Conservation (phyloP, 495 filamentous ascomycete species). For the Neurospora sp. region DNA sequence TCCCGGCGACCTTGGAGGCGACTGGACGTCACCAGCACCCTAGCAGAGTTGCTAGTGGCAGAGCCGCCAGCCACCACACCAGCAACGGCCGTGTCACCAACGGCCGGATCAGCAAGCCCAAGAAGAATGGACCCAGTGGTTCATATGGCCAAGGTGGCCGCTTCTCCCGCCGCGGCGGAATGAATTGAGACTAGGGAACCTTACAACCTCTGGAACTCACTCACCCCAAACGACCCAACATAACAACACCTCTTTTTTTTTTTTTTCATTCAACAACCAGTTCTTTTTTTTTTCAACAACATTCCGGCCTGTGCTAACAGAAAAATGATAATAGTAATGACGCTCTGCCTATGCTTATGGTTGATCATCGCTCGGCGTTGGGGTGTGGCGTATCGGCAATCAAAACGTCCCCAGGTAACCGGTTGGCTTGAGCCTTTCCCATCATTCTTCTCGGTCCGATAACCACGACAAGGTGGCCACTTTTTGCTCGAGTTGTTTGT, state of each 20-base stretch:
- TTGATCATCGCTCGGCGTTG: not conserved
- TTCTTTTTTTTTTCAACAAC: not conserved
- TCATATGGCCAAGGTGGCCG: not conserved
- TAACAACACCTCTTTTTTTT: not conserved
- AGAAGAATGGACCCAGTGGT: not conserved
- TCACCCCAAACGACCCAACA: not conserved
- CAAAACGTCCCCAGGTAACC: not conserved
- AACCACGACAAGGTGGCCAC: not conserved
- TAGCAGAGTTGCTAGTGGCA: not conserved
- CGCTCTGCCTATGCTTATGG: not conserved
- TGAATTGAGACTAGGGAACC: not conserved
- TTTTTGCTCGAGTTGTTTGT: not conserved
- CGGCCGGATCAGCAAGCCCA: not conserved
- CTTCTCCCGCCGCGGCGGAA: not conserved
- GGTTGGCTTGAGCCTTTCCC: not conserved
- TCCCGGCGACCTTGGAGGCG: not conserved
- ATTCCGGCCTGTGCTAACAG: not conserved
- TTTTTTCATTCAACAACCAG: not conserved
- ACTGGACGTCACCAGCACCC: not conserved
- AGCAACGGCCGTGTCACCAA: not conserved
- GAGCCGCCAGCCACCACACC: not conserved
- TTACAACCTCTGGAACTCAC: not conserved
- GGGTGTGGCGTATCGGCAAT: not conserved
- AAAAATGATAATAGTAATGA: not conserved
- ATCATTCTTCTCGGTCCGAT: not conserved